Evolutionary conservation across 2,329 filamentous ascomycete genomes (phyloP).

Genomic region (Pyricularia pennisetigena): DNA sequence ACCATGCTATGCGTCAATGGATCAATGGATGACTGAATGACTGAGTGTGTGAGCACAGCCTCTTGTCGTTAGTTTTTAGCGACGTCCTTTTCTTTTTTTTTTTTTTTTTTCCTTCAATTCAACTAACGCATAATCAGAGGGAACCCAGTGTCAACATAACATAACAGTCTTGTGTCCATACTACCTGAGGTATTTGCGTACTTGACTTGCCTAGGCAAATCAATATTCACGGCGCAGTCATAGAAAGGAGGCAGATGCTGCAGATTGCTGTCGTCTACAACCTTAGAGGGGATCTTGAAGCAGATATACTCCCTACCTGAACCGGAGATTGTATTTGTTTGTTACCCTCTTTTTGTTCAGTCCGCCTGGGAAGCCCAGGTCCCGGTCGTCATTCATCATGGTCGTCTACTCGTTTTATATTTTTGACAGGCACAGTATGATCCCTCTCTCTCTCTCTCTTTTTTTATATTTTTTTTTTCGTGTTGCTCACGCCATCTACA

Average conservation of each 20-base stretch:
- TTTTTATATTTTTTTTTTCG: neutral
- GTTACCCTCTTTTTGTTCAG: neutral
- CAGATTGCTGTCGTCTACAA: neutral
- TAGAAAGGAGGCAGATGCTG: slow-evolving; percentile 2
- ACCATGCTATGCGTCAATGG: too few relatives aligned
- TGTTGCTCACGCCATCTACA: neutral
- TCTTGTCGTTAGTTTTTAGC: too few relatives aligned
- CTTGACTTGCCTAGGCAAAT: neutral
- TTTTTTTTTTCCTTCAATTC: too few relatives aligned
- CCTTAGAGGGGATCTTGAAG: neutral
- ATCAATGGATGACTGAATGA: too few relatives aligned
- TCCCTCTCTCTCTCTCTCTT: neutral
- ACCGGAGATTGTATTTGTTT: neutral
- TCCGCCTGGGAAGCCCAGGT: neutral
- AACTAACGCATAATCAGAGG: neutral
- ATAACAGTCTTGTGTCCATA: neutral
- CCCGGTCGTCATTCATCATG: slow-evolving; percentile 48
- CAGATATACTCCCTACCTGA: neutral
- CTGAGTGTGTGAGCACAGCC: neutral
- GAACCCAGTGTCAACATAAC: neutral
- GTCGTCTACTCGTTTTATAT: slow-evolving; percentile 97
- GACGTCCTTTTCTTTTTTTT: too few relatives aligned
- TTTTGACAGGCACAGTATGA: slow-evolving; percentile 92
- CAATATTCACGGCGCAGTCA: neutral
- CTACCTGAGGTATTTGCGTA: neutral